Base-by-base conservation (phyloP, 2,329 filamentous ascomycete genomes). In the Elsinoe batatas region DNA sequence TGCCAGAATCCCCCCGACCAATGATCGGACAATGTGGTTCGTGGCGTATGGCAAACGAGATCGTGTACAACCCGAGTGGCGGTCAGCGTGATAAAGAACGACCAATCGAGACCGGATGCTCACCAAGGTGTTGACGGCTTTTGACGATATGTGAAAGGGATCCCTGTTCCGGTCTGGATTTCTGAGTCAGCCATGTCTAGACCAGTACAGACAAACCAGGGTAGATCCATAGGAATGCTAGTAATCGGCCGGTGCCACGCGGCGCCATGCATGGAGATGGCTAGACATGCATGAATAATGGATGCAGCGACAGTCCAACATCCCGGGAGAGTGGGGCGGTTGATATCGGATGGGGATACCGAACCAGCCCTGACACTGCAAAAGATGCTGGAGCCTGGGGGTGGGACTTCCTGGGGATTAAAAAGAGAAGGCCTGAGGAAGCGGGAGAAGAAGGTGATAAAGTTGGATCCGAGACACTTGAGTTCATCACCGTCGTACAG, bases 271-370 rank as follows among this genome's bases (percentile, higher is more conserved):
- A 49, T 33, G 30, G 17, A 33, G 20, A 49, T 33, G 26, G 26
- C 26, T 30, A 30, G 26, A 30, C 26, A 30, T 30, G 26, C 44
- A 49, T 33, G 44, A 11, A 33, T n/a, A n/a, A n/a, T n/a, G n/a
- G 44, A 18, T 17, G 44, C 15, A 15, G 15, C 8, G 12, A n/a
- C 26, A 47, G 43, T 30, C 44, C 44, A 49, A 15, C n/a, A 26
- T 49, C 44, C 44, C 30, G 44, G 44, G 44, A 33, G 44, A 22
- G 44, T 35, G 44, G 44, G 26, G 44, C 44, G 44, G 26, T 26
- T 35, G 44, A 6, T 15, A 49, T 35, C 44, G 44, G 44, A 49
- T 10, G 26, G 15, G 5, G 17, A 35, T 49, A 33, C 44, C 44
- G 44, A 49, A 49, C 44, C 44, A 49, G 44, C 22, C 32, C 44